phyloP scores from a whole-genome alignment of 1,139 yeast species.

The Yamadazyma taylorii region DNA sequence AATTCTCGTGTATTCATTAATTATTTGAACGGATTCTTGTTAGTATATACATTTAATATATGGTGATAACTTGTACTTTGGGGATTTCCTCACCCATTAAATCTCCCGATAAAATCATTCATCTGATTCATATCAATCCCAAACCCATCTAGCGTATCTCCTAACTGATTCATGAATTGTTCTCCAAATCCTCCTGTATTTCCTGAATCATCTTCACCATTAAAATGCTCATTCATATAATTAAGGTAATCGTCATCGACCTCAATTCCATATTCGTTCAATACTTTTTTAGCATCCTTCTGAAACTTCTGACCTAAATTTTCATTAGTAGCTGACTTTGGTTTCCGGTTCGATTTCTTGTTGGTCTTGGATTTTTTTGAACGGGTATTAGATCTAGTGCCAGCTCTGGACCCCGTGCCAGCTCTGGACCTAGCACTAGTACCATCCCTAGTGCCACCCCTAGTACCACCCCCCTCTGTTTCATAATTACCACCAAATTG shows the following conservation, averaged over 20 bases:
- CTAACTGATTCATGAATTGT: conserved; percentile 7
- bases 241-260: conserved; percentile 17
- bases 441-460: too few species aligned
- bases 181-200: background rate
- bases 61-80: too few species aligned
- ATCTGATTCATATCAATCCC: conserved; percentile 9
- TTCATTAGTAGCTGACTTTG: conserved; percentile 1
- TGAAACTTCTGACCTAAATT: conserved; percentile 12
- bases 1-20: too few species aligned
- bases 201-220: conserved; percentile 1
- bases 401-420: too few species aligned
- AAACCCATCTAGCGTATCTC: conserved; percentile 8
- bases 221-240: conserved; percentile 15
- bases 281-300: conserved; percentile 13
- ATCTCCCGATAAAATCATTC: conserved; percentile 6
- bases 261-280: conserved; percentile 18
- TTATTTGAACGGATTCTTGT: too few species aligned
- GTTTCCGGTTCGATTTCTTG: background rate
- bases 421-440: too few species aligned
- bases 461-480: too few species aligned
- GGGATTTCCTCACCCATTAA: too few species aligned
- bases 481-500: conserved; percentile 1
- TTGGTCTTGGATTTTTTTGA: conserved; percentile 1
- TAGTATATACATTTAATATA: too few species aligned
- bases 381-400: too few species aligned